Conservation (phyloP, 1,284 basidiomycete species). For the Ustilago nuda region DNA sequence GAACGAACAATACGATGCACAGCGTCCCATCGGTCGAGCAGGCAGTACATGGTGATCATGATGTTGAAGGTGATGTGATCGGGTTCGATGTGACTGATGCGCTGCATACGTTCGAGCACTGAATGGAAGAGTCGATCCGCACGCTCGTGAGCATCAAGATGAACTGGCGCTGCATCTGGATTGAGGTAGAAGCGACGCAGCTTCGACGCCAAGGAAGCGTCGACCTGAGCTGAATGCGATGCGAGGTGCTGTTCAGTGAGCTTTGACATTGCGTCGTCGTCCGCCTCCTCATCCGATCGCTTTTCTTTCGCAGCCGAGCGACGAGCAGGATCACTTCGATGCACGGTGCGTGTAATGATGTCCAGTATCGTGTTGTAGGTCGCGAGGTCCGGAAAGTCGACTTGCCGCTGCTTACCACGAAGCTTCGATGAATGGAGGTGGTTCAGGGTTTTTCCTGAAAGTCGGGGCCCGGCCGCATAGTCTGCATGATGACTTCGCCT, state of each 20-base stretch:
- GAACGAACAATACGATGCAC: slow-evolving; percentile 17
- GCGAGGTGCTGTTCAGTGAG: slow-evolving; percentile 21
- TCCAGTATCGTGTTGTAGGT: slow-evolving; percentile 50
- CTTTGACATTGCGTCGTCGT: slow-evolving; percentile 17
- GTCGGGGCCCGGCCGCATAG: neutral
- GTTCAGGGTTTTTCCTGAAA: neutral
- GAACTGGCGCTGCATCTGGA: slow-evolving; percentile 26
- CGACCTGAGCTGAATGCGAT: slow-evolving; percentile 22
- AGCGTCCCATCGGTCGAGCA: slow-evolving; percentile 29
- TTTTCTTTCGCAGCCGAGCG: neutral
- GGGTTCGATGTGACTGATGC: slow-evolving; percentile 29
- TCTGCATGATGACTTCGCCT: neutral
- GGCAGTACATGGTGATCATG: slow-evolving; percentile 51
- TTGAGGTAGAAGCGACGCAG: slow-evolving; percentile 36
- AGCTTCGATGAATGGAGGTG: slow-evolving; percentile 15
- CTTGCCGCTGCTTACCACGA: slow-evolving; percentile 2
- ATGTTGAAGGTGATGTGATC: slow-evolving; percentile 45
- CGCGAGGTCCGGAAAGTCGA: slow-evolving; percentile 35
- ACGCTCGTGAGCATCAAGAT: slow-evolving; percentile 22
- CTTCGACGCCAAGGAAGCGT: slow-evolving; percentile 25
- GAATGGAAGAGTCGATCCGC: slow-evolving; percentile 46
- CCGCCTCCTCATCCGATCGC: slow-evolving; percentile 19
- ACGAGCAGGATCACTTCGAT: slow-evolving; percentile 14
- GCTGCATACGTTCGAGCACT: slow-evolving; percentile 46
- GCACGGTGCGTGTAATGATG: slow-evolving; percentile 37